Conservation (phyloP, 108 stramenopile species). For the Fragilariopsis cylindrus region DNA sequence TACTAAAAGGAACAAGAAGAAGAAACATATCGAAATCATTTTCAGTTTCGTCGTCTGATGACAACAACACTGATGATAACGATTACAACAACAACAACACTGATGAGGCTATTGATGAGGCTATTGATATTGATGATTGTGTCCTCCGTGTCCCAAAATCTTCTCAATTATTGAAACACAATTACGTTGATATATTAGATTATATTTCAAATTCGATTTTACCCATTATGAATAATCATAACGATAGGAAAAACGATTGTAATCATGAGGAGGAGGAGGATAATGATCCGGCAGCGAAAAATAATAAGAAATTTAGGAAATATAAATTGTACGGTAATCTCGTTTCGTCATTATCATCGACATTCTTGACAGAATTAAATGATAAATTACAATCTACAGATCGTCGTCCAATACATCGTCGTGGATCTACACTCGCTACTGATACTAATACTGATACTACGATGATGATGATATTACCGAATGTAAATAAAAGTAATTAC, state of each 20-base stretch:
- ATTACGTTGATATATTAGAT: neutral
- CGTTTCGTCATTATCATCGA: neutral
- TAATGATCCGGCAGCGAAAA: neutral
- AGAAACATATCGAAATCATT: too few relatives aligned
- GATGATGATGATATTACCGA: neutral
- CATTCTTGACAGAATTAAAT: neutral
- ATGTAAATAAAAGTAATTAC: neutral
- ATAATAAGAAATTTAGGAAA: neutral
- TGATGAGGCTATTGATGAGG: too few relatives aligned
- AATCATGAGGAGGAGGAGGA: neutral
- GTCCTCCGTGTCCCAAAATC: constrained; percentile 3
- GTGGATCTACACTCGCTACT: neutral
- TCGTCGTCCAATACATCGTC: neutral
- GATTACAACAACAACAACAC: too few relatives aligned
- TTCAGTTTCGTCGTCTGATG: too few relatives aligned
- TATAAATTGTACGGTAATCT: neutral
- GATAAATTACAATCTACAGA: neutral
- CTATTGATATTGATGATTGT: neutral
- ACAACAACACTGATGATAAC: too few relatives aligned
- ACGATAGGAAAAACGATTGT: neutral
- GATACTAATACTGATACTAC: neutral
- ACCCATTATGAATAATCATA: neutral
- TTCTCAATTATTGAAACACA: too few relatives aligned
- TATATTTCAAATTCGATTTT: neutral
- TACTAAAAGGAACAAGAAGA: too few relatives aligned